Evolutionary conservation across 2,329 filamentous ascomycete species (phyloP), one percentile per base, ranked within the genome.

Genomic region (Purpureocillium lavendulum): DNA sequence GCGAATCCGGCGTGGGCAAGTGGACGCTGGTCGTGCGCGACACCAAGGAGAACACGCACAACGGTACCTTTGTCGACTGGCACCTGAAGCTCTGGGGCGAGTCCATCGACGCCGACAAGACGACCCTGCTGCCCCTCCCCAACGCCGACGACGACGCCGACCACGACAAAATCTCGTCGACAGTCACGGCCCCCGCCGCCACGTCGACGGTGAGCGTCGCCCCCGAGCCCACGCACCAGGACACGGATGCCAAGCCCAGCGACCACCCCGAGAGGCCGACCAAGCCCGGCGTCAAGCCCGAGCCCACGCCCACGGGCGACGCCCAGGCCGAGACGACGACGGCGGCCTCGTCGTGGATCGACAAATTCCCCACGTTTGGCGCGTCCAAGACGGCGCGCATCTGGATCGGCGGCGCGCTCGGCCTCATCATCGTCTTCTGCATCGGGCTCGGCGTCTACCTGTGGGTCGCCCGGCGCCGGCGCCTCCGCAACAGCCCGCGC

Each of bases 1-100:
- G 92, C 36, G 92, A 98, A 62, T 73, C 75, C 33, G 89, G 88
- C 43, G 62, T 89, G 41, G 92, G 92, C 38, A 89, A 77, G 16
- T 98, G 92, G 92, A 94, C 84, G 1, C 73, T 98, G 30, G 69
- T 96, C 37, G 79, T 97, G 53, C 92, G 88, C 53, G 92, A 98
- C 57, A 84, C 83, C 15, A 69, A 77, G 14, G 73, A 82, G 43
- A 96, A 98, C 57, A 73, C 83, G 5, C 69, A 83, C 59, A 78
- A 69, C 7, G 92, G 92, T 48, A 80, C 69, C 9, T 94, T 97
- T 53, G 73, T 80, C 35, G 90, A 98, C 64, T 98, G 89, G 87
- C 85, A 86, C 53, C 70, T 98, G 42, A 94, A 90, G 58, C 75
- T 98, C 4, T 98, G 88, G 87, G 92, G 92, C 45, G 89, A 96